phyloP scores from a whole-genome alignment of 2,329 filamentous ascomycete species.

The Botrytis sinoallii region DNA sequence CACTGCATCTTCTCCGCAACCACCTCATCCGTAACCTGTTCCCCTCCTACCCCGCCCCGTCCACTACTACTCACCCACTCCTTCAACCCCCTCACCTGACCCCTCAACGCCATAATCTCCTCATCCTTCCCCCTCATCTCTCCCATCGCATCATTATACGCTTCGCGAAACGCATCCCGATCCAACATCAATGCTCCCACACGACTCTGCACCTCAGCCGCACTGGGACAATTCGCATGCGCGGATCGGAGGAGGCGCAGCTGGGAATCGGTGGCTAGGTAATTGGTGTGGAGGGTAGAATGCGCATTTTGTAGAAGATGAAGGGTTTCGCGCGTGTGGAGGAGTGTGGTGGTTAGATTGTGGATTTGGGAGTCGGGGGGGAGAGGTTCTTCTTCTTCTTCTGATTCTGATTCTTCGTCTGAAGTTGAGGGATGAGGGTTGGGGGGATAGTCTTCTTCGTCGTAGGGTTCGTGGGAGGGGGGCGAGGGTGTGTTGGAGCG shows the following conservation, averaged over 20 bases:
- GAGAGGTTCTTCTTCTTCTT: neutral
- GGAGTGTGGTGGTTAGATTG: conserved; percentile 7
- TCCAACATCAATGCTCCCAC: conserved; percentile 34
- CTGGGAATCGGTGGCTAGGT: conserved; percentile 51
- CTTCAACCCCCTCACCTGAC: conserved; percentile 66
- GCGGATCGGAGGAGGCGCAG: conserved; percentile 50
- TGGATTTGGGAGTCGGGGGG: neutral
- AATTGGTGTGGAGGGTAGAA: conserved; percentile 51
- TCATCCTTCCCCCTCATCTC: conserved; percentile 52
- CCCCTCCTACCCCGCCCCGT: conserved; percentile 46
- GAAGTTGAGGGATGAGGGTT: neutral
- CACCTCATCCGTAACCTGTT: conserved; percentile 62
- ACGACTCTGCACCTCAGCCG: conserved; percentile 40
- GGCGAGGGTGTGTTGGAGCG: neutral
- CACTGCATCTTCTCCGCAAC: conserved; percentile 60
- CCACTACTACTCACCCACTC: conserved; percentile 68
- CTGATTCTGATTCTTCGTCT: neutral
- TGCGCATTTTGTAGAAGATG: conserved; percentile 58
- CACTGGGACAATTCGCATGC: conserved; percentile 45
- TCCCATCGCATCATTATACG: conserved; percentile 47
- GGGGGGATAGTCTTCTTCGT: neutral
- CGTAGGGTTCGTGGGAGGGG: neutral
- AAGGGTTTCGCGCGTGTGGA: conserved; percentile 32
- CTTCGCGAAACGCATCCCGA: conserved; percentile 44
- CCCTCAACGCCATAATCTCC: conserved; percentile 52